Evolutionary conservation across 257 asterid species (phyloP).

Genomic region (Solanum arcanum): DNA sequence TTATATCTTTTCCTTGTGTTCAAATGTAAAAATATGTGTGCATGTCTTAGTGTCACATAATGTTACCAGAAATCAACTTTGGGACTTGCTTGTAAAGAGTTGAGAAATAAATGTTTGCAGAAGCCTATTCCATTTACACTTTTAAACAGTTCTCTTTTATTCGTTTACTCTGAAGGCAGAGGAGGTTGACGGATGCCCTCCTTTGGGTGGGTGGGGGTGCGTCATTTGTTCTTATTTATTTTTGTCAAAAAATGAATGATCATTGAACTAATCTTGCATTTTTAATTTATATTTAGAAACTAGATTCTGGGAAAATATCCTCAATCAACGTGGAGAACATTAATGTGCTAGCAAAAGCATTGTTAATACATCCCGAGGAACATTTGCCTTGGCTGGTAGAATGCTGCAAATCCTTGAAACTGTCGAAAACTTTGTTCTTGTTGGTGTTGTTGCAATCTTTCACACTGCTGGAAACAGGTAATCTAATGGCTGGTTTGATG

Average conservation of each 20-base stretch:
- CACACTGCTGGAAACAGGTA: conserved; percentile 53
- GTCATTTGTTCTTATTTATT: neutral
- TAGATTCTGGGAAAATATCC: conserved; percentile 24
- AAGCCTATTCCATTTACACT: neutral
- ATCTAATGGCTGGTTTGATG: neutral
- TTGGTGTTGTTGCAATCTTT: conserved; percentile 55
- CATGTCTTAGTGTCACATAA: neutral
- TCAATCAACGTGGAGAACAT: conserved; percentile 52
- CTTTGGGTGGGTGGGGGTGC: neutral
- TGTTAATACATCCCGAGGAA: conserved; percentile 31
- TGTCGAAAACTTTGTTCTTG: conserved; percentile 56
- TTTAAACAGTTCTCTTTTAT: neutral
- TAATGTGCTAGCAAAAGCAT: conserved; percentile 39
- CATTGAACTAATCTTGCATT: neutral
- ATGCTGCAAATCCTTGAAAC: conserved; percentile 52
- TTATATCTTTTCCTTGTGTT: neutral
- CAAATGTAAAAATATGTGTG: neutral
- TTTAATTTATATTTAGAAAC: conserved; percentile 38
- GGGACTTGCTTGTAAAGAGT: neutral
- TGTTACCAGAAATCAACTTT: neutral
- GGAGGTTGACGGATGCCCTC: neutral
- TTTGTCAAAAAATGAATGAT: neutral
- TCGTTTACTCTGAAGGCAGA: neutral
- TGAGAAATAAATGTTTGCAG: neutral
- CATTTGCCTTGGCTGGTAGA: conserved; percentile 59